Conservation (phyloP, 352 stramenopile species). For the Pseudoperonospora humuli region DNA sequence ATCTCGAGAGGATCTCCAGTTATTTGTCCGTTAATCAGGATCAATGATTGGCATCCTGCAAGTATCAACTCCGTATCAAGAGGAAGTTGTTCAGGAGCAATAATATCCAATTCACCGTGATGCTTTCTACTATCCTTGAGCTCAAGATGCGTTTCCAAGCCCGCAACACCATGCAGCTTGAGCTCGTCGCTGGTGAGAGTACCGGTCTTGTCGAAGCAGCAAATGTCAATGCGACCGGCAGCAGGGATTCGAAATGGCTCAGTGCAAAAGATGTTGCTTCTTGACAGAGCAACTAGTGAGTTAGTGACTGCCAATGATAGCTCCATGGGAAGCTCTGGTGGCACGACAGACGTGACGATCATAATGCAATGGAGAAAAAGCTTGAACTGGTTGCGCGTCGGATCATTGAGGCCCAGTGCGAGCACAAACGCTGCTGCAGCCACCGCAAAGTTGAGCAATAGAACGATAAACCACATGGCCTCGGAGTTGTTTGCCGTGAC, state of each 20-base stretch:
- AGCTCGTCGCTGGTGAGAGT: constrained; percentile 98
- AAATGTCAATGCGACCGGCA: constrained; percentile 93
- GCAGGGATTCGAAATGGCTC: constrained; percentile 97
- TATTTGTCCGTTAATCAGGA: constrained; percentile 93
- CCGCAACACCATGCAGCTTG: constrained; percentile 88
- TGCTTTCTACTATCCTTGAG: constrained; percentile 34
- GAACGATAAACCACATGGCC: constrained; percentile 93
- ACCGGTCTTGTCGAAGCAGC: constrained; percentile 98
- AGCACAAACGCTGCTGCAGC: constrained; percentile 91
- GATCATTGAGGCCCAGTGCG: constrained; percentile 69
- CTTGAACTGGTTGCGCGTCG: constrained; percentile 93
- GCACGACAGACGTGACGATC: constrained; percentile 98
- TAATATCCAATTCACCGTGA: constrained; percentile 59
- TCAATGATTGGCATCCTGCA: constrained; percentile 94
- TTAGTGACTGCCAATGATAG: constrained; percentile 96
- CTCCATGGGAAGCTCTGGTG: constrained; percentile 97
- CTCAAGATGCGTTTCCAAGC: constrained; percentile 52
- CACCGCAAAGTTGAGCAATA: constrained; percentile 96
- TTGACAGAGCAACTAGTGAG: constrained; percentile 91
- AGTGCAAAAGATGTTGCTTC: constrained; percentile 95
- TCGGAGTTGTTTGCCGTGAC: constrained; percentile 94
- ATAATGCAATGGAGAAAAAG: constrained; percentile 96
- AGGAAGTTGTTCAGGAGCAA: constrained; percentile 86
- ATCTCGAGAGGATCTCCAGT: constrained; percentile 97
- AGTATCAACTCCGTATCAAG: constrained; percentile 80